Conservation (phyloP, 768 basidiomycete species). For the Aureoboletus auriporus region DNA sequence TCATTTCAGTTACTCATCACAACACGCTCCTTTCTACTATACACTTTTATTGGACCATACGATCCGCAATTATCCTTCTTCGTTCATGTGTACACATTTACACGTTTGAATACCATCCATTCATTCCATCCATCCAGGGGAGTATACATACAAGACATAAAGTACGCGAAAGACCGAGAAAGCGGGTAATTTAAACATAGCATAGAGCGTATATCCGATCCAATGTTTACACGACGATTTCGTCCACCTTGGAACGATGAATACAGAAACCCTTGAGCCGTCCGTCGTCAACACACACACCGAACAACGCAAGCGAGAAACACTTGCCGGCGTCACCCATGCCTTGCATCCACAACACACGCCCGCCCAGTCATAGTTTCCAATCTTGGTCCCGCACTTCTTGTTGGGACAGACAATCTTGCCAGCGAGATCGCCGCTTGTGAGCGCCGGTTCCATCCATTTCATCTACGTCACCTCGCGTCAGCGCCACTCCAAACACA, state of each 20-base stretch:
- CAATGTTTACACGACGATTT: conserved; percentile 36
- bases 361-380: conserved; percentile 97
- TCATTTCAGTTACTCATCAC: conserved; percentile 3
- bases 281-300: neutral
- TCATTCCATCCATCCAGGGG: neutral
- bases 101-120: conserved; percentile 16
- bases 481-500: neutral
- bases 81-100: conserved; percentile 20
- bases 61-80: conserved; percentile 20
- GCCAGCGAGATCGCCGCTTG: conserved; percentile 73
- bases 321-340: conserved; percentile 82
- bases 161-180: too few species aligned
- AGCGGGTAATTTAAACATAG: too few species aligned
- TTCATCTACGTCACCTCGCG: conserved; percentile 54
- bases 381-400: conserved; percentile 87
- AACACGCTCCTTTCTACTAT: conserved; percentile 15
- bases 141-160: neutral
- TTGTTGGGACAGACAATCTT: conserved; percentile 92
- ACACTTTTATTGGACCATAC: conserved; percentile 12
- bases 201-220: too few species aligned
- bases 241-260: conserved; percentile 65
- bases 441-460: conserved; percentile 90
- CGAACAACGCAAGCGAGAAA: conserved; percentile 19
- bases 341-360: conserved; percentile 86
- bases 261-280: conserved; percentile 56